Evolutionary conservation across 805 yeast genomes (phyloP).

Genomic region (Blastobotrys attinorum): DNA sequence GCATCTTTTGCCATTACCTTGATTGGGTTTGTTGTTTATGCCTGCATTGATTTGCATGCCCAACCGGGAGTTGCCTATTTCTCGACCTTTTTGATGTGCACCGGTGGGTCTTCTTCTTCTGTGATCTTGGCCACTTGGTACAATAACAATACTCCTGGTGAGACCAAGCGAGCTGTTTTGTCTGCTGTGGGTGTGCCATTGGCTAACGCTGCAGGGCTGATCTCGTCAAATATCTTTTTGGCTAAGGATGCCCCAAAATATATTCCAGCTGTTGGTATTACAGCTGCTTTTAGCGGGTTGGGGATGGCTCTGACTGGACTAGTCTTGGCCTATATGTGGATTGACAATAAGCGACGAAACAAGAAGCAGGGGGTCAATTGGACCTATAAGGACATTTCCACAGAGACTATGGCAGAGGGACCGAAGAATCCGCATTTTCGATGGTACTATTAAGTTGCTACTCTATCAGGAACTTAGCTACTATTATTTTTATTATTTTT

Average conservation of each 20-base stretch:
- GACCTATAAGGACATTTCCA: conserved; percentile 20
- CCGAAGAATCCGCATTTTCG: conserved; percentile 38
- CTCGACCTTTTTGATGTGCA: conserved; percentile 40
- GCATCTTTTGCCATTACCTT: conserved; percentile 34
- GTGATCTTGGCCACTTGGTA: conserved; percentile 46
- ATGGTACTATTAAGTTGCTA: conserved; percentile 36
- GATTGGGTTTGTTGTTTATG: conserved; percentile 41
- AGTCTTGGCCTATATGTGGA: conserved; percentile 32
- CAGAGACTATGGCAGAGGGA: conserved; percentile 37
- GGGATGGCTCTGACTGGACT: conserved; percentile 30
- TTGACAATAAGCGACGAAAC: conserved; percentile 34
- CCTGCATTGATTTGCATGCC: conserved; percentile 34
- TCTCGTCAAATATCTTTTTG: conserved; percentile 45
- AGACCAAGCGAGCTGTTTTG: conserved; percentile 38
- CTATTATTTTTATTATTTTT: not conserved
- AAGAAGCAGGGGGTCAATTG: conserved; percentile 15
- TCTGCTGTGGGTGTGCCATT: conserved; percentile 46
- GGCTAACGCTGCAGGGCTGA: conserved; percentile 51
- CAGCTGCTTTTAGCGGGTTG: conserved; percentile 40
- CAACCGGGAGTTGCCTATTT: conserved; percentile 38
- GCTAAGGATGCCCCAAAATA: conserved; percentile 47
- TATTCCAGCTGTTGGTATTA: conserved; percentile 42
- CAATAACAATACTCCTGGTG: conserved; percentile 41
- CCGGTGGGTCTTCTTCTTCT: conserved; percentile 42
- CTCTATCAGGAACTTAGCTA: not conserved